Base-by-base conservation (phyloP, 2,329 filamentous ascomycete species). In the Penicillium sp. region DNA sequence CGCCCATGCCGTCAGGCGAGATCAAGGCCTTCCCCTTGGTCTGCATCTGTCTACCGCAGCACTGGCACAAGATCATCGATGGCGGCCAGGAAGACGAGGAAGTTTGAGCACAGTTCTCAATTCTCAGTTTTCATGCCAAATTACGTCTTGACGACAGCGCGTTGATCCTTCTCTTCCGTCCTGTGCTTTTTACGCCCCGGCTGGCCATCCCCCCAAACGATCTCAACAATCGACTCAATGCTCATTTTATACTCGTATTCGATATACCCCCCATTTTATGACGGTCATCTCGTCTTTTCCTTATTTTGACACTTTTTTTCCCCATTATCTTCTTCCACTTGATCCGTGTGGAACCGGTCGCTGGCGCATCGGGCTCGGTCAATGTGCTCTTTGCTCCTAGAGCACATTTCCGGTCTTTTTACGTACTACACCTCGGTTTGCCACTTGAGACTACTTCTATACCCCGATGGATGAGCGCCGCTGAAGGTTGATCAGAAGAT, bases 21-120 rank as follows among this genome's bases (percentile, higher is more conserved):
- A 94, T 97, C 80, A 97, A 97, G 76, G 94, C 94, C 33, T 97
- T 97, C 82, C 94, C 94, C 27, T 82, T 99, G 62, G 93, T 99
- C 50, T 99, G 93, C 71, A 91, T 97, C 42, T 97, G 94, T 75
- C 80, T 96, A 33, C 94, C 93, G 27, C 90, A 96, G 70, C 93
- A 97, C 75, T 99, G 93, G 93, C 87, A 88, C 71, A 96, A 94
- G 78, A 97, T 93, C 2, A 96, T 97, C 67, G 93, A 97, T 63
- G 91, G 92, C 58, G 93, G 97, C 56, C 64, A 69, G 58, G 68
- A 65, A 50, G 68, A 70, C 38, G 69, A 69, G 37, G 66, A 69
- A 60, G 57, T 61, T 55, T 67, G 56, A 61, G 60, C 61, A 51
- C 56, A 40, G 46, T 54, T 54, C 55, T 62, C 47, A 54, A 56